phyloP scores from a whole-genome alignment of 495 filamentous ascomycete species.

The Entonaema liquescens region DNA sequence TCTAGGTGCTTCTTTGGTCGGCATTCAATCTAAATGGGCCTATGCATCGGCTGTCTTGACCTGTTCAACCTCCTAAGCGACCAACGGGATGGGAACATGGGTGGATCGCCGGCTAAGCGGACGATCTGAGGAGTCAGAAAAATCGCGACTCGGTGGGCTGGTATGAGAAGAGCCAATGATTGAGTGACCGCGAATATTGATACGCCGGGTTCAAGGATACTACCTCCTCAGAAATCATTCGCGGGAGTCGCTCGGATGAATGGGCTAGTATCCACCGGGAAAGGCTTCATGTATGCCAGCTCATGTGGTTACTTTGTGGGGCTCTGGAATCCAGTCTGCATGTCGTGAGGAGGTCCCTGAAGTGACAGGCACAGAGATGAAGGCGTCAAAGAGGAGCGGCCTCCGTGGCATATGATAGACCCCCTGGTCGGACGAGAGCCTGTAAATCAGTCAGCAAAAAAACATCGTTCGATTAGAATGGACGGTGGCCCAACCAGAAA shows the following conservation, averaged over 20 bases:
- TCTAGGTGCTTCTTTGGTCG: slow-evolving; percentile 14
- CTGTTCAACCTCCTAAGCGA: slow-evolving; percentile 19
- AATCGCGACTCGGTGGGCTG: slow-evolving; percentile 39
- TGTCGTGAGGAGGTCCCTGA: slow-evolving; percentile 38
- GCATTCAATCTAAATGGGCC: slow-evolving; percentile 32
- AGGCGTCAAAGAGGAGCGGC: slow-evolving; percentile 31
- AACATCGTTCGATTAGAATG: slow-evolving; percentile 36
- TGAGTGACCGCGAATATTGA: slow-evolving; percentile 38
- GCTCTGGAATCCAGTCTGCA: slow-evolving; percentile 37
- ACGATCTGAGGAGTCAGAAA: slow-evolving; percentile 41
- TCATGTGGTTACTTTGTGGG: slow-evolving; percentile 46
- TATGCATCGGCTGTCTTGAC: slow-evolving; percentile 22
- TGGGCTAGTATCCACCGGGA: slow-evolving; percentile 44
- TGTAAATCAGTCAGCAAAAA: slow-evolving; percentile 38
- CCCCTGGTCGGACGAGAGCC: slow-evolving; percentile 26
- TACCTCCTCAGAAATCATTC: slow-evolving; percentile 43
- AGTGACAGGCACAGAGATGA: slow-evolving; percentile 34
- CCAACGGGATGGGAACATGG: slow-evolving; percentile 26
- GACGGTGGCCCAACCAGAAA: slow-evolving; percentile 26
- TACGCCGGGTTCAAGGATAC: slow-evolving; percentile 42
- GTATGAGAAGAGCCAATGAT: slow-evolving; percentile 29
- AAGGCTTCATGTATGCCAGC: slow-evolving; percentile 46
- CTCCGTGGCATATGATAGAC: slow-evolving; percentile 41
- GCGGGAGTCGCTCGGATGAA: slow-evolving; percentile 42
- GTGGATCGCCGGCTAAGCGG: slow-evolving; percentile 39